Conservation (phyloP, 2,329 filamentous ascomycete species). For the Waltergamsia citrina region DNA sequence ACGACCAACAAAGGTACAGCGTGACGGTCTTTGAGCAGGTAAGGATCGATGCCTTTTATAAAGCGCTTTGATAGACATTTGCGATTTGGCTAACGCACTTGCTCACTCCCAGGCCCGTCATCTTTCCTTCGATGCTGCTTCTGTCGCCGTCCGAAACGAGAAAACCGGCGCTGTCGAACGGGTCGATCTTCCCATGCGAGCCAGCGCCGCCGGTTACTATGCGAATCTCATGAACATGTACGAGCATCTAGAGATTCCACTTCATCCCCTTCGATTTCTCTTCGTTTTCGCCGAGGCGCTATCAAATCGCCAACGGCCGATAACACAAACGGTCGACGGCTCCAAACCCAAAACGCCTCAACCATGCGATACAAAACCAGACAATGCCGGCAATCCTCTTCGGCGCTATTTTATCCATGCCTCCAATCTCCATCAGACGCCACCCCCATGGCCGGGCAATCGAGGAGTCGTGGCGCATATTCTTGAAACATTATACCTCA, state of each 20-base stretch:
- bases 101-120: slow-evolving; percentile 14
- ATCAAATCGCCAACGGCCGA: slow-evolving; percentile 1
- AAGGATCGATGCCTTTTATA: background rate
- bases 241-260: slow-evolving; percentile 38
- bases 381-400: slow-evolving; percentile 8
- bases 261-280: slow-evolving; percentile 39
- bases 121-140: slow-evolving; percentile 27
- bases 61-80: background rate
- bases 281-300: slow-evolving; percentile 36
- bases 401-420: slow-evolving; percentile 40
- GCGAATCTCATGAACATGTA: slow-evolving; percentile 46
- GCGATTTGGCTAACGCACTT: background rate
- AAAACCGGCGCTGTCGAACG: slow-evolving; percentile 18
- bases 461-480: slow-evolving; percentile 27
- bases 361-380: slow-evolving; percentile 1
- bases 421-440: slow-evolving; percentile 40
- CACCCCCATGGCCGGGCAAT: slow-evolving; percentile 28
- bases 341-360: background rate
- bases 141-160: slow-evolving; percentile 22
- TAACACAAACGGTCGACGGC: background rate
- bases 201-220: slow-evolving; percentile 36
- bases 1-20: slow-evolving; percentile 16
- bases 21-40: slow-evolving; percentile 29
- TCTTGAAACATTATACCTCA: slow-evolving; percentile 30
- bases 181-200: slow-evolving; percentile 28